Base-by-base conservation (phyloP, 106 monocot genomes). In the Gastrodia elata region DNA sequence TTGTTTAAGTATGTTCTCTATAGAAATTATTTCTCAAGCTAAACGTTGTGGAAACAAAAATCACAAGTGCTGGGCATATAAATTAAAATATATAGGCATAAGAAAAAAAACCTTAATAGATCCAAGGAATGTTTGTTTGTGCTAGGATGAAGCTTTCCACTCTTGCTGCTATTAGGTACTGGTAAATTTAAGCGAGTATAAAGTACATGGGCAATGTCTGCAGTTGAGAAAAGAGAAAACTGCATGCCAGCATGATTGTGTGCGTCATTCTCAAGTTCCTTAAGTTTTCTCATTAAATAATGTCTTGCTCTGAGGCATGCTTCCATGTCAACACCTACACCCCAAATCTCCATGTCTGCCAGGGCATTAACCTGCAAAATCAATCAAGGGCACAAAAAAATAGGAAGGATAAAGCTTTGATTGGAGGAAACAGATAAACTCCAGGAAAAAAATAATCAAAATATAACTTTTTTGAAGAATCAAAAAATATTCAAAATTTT, bases 301-400 rank as follows among this genome's bases (percentile, higher is more conserved):
- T 87, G 86, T 38, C 91, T 86, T 49, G 90, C 90, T 30, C 68
- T 74, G 69, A 98, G 86, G 59, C 97, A 98, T 70, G 82, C 86
- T 58, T 91, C 93, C 81, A 98, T 76, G 79, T 98, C 93, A 85
- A 93, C 86, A 43, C 93, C 97, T 41, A 98, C 87, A 22, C 97
- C 97, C 84, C 93, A 88, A 70, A 78, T 74, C 73, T 98, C 97
- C 97, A 98, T 98, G 76, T 93, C 90, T 39, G 93, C 88, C 28
- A 98, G 78, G 44, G 93, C 86, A 83, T 85, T 86, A 65, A 93
- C 92, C 96, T 96, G 67, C 37, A 67, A 71, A 2, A 61, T 24
- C 39, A 68, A 24, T 7, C 41, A 39, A 25, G 13, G 25, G 26
- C 41, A 6, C n/a, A 69, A 39, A 39, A 69, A 9, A 69, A 24